phyloP scores from a whole-genome alignment of 2,329 filamentous ascomycete species.

The Aspergillus tamarii region DNA sequence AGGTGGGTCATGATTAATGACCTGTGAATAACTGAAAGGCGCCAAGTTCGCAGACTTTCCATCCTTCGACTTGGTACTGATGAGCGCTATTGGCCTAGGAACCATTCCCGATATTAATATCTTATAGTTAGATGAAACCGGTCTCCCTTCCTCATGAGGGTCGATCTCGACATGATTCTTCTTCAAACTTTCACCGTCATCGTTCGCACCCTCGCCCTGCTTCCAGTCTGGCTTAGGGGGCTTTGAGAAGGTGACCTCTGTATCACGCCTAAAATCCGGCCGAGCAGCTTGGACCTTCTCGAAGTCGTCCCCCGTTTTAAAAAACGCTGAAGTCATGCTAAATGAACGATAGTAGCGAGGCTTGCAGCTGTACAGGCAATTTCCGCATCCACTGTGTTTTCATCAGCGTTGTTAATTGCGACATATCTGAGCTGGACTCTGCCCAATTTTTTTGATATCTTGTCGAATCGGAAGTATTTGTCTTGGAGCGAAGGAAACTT shows the following conservation, averaged over 20 bases:
- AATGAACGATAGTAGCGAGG: conserved; percentile 8
- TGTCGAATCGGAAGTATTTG: background rate
- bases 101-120: conserved; percentile 81
- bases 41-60: conserved; percentile 75
- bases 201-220: conserved; percentile 46
- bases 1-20: conserved; percentile 84
- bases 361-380: background rate
- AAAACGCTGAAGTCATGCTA: conserved; percentile 29
- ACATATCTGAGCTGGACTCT: background rate
- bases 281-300: conserved; percentile 45
- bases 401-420: background rate
- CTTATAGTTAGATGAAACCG: conserved; percentile 80
- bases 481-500: background rate
- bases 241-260: conserved; percentile 42
- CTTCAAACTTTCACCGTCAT: conserved; percentile 51
- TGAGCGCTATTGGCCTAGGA: conserved; percentile 76
- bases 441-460: background rate
- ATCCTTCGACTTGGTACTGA: conserved; percentile 62
- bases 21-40: conserved; percentile 83
- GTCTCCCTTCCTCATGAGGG: conserved; percentile 72
- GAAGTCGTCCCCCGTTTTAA: conserved; percentile 36
- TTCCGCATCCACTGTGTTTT: background rate
- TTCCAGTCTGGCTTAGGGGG: conserved; percentile 47
- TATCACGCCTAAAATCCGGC: conserved; percentile 43
- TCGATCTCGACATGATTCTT: conserved; percentile 76